Conservation (phyloP, 306 rosid genomes). For the Vachellia pachyceras region DNA sequence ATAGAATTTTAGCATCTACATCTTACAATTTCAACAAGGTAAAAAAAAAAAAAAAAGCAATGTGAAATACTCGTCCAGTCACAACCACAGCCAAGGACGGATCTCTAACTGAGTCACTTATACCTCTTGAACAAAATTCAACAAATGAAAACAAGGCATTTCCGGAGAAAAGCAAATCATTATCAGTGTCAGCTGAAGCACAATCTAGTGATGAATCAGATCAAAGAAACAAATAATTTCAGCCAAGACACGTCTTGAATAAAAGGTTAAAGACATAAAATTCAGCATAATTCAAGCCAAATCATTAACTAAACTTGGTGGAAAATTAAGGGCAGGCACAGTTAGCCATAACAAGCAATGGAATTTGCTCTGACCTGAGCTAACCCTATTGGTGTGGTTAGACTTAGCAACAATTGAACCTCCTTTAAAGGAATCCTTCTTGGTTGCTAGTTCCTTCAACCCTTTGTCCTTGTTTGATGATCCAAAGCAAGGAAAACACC, state of each 20-base stretch:
- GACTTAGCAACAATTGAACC: slow-evolving; percentile 60
- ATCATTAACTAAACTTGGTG: slow-evolving; percentile 27
- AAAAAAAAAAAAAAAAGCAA: slow-evolving; percentile 11
- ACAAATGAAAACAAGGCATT: slow-evolving; percentile 3
- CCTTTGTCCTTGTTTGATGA: slow-evolving; percentile 61
- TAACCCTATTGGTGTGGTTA: slow-evolving; percentile 51
- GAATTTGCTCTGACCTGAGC: slow-evolving; percentile 52
- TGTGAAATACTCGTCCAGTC: slow-evolving; percentile 15
- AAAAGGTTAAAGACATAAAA: slow-evolving; percentile 26
- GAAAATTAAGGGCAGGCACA: slow-evolving; percentile 35
- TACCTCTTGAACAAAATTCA: slow-evolving; percentile 36
- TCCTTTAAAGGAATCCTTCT: slow-evolving; percentile 66
- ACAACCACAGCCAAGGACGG: slow-evolving; percentile 27
- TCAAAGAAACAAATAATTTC: slow-evolving; percentile 38
- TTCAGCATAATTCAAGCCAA: slow-evolving; percentile 37
- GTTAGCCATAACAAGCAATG: slow-evolving; percentile 21
- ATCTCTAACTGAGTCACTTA: slow-evolving; percentile 38
- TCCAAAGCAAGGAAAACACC: slow-evolving; percentile 79
- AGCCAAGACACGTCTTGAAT: slow-evolving; percentile 20
- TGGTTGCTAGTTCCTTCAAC: slow-evolving; percentile 49
- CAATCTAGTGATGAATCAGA: slow-evolving; percentile 46
- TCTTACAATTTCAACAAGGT: neutral
- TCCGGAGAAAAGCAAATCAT: slow-evolving; percentile 13
- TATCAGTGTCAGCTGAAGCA: slow-evolving; percentile 22
- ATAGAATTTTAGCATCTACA: neutral